Percentiles rank a stretch among this genome's conserved stretches.
Conservation (phyloP, 768 basidiomycete genomes). For the Boletus vermiculosoides region DNA sequence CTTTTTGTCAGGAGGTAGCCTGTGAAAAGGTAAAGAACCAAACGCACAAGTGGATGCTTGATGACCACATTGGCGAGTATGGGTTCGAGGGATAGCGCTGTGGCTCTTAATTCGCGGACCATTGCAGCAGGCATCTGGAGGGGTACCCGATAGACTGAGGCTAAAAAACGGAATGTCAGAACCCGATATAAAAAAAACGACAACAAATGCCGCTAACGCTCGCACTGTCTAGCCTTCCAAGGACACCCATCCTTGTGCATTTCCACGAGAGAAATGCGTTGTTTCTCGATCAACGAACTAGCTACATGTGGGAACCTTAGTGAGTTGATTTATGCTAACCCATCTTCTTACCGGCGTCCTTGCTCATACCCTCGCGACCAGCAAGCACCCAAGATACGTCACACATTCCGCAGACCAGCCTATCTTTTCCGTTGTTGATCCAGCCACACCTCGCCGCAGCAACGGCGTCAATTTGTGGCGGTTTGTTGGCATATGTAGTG, state of each 20-base stretch:
- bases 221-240: slow-evolving; percentile 80
- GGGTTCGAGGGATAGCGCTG: slow-evolving; percentile 52
- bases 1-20: slow-evolving; percentile 9
- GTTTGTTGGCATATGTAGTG: slow-evolving; percentile 78
- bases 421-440: slow-evolving; percentile 80
- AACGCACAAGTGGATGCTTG: slow-evolving; percentile 71
- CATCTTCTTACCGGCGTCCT: slow-evolving; percentile 70
- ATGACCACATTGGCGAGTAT: slow-evolving; percentile 53
- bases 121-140: slow-evolving; percentile 63
- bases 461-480: slow-evolving; percentile 68
- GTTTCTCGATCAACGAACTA: slow-evolving; percentile 70
- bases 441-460: slow-evolving; percentile 82
- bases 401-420: slow-evolving; percentile 72
- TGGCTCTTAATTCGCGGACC: slow-evolving; percentile 57
- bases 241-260: slow-evolving; percentile 82
- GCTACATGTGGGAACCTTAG: slow-evolving; percentile 41
- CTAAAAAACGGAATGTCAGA: slow-evolving; percentile 30
- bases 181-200: not conserved
- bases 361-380: slow-evolving; percentile 65
- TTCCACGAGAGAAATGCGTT: slow-evolving; percentile 59
- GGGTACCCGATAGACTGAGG: slow-evolving; percentile 72
- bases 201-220: slow-evolving; percentile 47
- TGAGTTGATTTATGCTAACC: slow-evolving; percentile 11
- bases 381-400: slow-evolving; percentile 71
- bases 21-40: not conserved